Percentiles rank a stretch among this genome's conserved stretches.
Evolutionary conservation across 371 early-diverging fungal species (phyloP).

Genomic region (Mortierella sp.): DNA sequence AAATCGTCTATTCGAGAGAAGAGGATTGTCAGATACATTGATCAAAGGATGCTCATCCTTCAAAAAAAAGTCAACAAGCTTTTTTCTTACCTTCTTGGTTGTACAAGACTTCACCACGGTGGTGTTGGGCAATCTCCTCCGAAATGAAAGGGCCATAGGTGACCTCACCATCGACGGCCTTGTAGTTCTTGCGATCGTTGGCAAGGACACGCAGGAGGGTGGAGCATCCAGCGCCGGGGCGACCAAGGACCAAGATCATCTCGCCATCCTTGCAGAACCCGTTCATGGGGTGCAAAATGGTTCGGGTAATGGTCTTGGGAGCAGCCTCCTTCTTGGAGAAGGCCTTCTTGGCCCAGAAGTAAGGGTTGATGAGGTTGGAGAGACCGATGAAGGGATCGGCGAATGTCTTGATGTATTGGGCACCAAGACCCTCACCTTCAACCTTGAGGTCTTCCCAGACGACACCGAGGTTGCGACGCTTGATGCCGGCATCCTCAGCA

Average conservation of each 20-base stretch:
- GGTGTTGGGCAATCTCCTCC: constrained; percentile 59
- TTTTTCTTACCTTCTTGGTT: constrained; percentile 70
- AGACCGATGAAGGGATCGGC: constrained; percentile 40
- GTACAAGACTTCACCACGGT: constrained; percentile 72
- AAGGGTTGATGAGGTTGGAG: constrained; percentile 40
- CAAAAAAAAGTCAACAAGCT: too few relatives aligned
- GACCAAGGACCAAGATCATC: constrained; percentile 77
- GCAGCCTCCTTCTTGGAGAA: constrained; percentile 33
- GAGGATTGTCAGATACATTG: too few relatives aligned
- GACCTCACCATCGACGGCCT: constrained; percentile 62
- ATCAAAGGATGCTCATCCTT: too few relatives aligned
- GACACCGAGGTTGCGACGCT: constrained; percentile 61
- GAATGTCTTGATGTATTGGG: constrained; percentile 29
- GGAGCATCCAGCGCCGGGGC: constrained; percentile 79
- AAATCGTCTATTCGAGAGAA: constrained; percentile 74
- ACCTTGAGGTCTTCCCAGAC: constrained; percentile 51
- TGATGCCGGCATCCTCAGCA: constrained; percentile 44
- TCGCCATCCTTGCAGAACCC: constrained; percentile 75
- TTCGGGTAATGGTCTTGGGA: constrained; percentile 28
- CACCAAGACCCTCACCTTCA: constrained; percentile 38
- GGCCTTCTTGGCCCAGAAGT: constrained; percentile 39
- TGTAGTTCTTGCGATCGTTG: constrained; percentile 69
- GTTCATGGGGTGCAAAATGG: constrained; percentile 62
- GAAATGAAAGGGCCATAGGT: constrained; percentile 70
- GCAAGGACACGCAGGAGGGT: constrained; percentile 72